Base-by-base conservation (phyloP, 352 stramenopile genomes). In the Poterioochromonas sp. region DNA sequence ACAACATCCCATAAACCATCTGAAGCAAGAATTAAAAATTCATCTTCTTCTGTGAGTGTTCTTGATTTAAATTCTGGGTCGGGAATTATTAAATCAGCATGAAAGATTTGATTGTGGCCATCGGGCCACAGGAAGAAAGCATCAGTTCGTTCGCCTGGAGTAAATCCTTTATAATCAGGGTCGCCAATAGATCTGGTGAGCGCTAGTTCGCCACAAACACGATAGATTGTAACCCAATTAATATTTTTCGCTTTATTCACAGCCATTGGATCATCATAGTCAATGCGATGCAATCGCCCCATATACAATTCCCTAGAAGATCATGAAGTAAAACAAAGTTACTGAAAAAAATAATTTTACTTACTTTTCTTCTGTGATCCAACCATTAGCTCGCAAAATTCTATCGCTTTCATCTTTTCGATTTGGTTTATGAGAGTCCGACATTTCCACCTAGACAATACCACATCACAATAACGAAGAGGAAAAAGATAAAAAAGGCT, bases 1-100 rank as follows among this genome's bases (percentile, higher is more conserved):
- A 96, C 91, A 58, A 96, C 91, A 71, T 96, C 91, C 91, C 91
- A 96, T 60, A 96, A 90, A 32, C 91, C 91, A 77, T 96, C 91
- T 76, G 91, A 96, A 0, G 91, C 91, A 44, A 96, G 81, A 20
- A 96, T 80, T 2, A 96, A 77, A 76, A 95, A 96, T 53, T 89
- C 85, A 73, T 94, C 88, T 1, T 87, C 83, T 70, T 82, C 41
- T 60, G 91, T 82, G 65, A 92, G 71, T 47, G 49, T 47, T 20
- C 1, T 12, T 18, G 3, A 37, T 53, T 54, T 64, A 39, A 34
- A 65, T 40, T 80, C 77, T 20, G 77, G 60, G 32, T 80, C 77
- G 22, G 77, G 53, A n/a, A 74, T 80, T 12, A 80, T 40, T 0
- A 80, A 40, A 69, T 92, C 87, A 82, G 92, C 87, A 11, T 35